phyloP scores from a whole-genome alignment of 768 basidiomycete genomes.

The Imleria badia region DNA sequence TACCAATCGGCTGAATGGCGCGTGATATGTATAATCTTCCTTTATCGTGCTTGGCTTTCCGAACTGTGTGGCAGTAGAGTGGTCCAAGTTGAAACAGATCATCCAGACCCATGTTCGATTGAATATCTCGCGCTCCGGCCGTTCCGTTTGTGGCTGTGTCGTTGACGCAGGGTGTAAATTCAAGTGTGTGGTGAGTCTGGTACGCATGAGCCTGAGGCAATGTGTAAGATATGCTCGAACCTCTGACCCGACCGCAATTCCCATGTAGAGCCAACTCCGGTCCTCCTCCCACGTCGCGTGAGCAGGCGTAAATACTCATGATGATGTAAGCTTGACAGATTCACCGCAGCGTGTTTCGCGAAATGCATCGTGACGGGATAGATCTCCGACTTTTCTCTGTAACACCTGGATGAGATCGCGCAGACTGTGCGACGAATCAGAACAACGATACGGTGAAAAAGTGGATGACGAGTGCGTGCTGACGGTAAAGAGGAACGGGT shows the following conservation, averaged over 20 bases:
- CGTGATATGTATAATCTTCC: slow-evolving; percentile 78
- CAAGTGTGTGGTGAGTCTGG: slow-evolving; percentile 82
- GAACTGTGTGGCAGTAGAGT: slow-evolving; percentile 84
- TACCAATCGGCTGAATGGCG: slow-evolving; percentile 77
- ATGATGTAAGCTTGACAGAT: slow-evolving; percentile 92
- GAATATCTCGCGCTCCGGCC: slow-evolving; percentile 76
- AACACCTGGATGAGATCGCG: slow-evolving; percentile 82
- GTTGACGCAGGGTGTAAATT: slow-evolving; percentile 73
- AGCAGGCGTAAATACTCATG: slow-evolving; percentile 79
- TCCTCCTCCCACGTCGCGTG: slow-evolving; percentile 89
- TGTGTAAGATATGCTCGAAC: too few species aligned
- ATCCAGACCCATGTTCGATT: slow-evolving; percentile 90
- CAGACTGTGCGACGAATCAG: slow-evolving; percentile 53
- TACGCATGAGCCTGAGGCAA: neutral
- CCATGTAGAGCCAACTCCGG: slow-evolving; percentile 85
- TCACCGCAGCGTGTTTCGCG: slow-evolving; percentile 78
- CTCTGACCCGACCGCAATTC: slow-evolving; percentile 77
- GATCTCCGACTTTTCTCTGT: slow-evolving; percentile 75
- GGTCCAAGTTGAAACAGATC: slow-evolving; percentile 86
- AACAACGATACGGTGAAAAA: too few species aligned
- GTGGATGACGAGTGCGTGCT: too few species aligned
- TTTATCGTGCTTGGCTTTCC: slow-evolving; percentile 88
- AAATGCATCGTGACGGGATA: slow-evolving; percentile 90
- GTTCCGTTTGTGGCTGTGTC: slow-evolving; percentile 66
- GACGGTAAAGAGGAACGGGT: too few species aligned